phyloP scores from a whole-genome alignment of 768 basidiomycete genomes.

The Suillus ampliporus region DNA sequence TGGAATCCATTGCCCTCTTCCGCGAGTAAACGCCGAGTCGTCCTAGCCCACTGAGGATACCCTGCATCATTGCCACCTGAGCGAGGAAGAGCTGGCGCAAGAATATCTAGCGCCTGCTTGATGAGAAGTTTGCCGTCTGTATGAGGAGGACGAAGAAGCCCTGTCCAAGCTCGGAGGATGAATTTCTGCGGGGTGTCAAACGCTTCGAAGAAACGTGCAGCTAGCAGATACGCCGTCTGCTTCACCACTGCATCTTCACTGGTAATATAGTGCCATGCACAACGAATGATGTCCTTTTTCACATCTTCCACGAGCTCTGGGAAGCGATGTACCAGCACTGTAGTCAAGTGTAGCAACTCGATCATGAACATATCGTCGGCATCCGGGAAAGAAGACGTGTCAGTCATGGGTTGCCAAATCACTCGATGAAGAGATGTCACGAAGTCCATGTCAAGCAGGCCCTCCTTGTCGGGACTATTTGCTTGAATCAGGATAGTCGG shows the following conservation, averaged over 20 bases:
- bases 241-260: conserved; percentile 91
- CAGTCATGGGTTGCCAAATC: conserved; percentile 83
- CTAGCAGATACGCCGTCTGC: conserved; percentile 89
- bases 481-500: conserved; percentile 86
- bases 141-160: conserved; percentile 80
- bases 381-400: conserved; percentile 53
- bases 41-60: conserved; percentile 82
- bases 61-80: conserved; percentile 61
- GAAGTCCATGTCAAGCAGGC: conserved; percentile 74
- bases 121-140: conserved; percentile 79
- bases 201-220: conserved; percentile 89
- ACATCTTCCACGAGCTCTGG: conserved; percentile 78
- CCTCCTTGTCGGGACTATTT: conserved; percentile 55
- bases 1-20: conserved; percentile 82
- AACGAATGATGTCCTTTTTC: conserved; percentile 92
- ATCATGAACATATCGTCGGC: conserved; percentile 88
- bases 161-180: conserved; percentile 88
- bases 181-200: conserved; percentile 93
- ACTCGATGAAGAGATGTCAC: conserved; percentile 70
- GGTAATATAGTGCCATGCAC: conserved; percentile 88
- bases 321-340: conserved; percentile 85
- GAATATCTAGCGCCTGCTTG: conserved; percentile 84
- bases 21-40: conserved; percentile 80
- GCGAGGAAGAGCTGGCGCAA: conserved; percentile 81
- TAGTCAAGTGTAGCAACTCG: conserved; percentile 89